Evolutionary conservation across 1,284 basidiomycete genomes (phyloP).

Genomic region (Earliella scabrosa): DNA sequence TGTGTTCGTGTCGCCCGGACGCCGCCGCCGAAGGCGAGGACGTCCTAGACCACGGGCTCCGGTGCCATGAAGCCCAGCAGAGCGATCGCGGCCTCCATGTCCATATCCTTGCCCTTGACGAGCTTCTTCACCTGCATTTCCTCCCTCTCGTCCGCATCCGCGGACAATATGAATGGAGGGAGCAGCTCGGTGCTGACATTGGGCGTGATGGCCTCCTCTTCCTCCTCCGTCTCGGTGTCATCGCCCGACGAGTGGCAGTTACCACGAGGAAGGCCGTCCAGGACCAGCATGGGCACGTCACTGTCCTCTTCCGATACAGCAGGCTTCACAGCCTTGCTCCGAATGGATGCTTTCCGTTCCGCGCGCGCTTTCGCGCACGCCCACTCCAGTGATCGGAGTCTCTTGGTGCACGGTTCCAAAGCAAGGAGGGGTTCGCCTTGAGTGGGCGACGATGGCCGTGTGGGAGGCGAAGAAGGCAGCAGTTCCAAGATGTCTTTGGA

Average conservation of each 20-base stretch:
- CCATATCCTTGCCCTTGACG: constrained; percentile 25
- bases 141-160: neutral
- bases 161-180: constrained; percentile 11
- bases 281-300: constrained; percentile 30
- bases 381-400: constrained; percentile 47
- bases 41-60: constrained; percentile 7
- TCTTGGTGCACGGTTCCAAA: constrained; percentile 36
- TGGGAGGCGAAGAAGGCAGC: constrained; percentile 46
- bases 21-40: neutral
- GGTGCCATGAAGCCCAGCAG: constrained; percentile 44
- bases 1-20: neutral
- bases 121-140: constrained; percentile 8
- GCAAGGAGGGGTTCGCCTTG: constrained; percentile 36
- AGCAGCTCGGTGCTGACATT: constrained; percentile 30
- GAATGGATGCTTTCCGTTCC: constrained; percentile 11
- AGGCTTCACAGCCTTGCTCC: neutral
- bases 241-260: constrained; percentile 15
- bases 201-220: constrained; percentile 33
- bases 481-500: constrained; percentile 42
- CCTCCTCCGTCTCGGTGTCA: constrained; percentile 31
- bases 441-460: constrained; percentile 40
- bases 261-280: constrained; percentile 18
- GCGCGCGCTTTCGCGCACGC: constrained; percentile 49
- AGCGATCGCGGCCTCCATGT: constrained; percentile 50
- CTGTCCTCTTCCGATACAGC: constrained; percentile 30